Evolutionary conservation across 2,329 filamentous ascomycete species (phyloP).

Genomic region (Phyllosticta citrichinensis): DNA sequence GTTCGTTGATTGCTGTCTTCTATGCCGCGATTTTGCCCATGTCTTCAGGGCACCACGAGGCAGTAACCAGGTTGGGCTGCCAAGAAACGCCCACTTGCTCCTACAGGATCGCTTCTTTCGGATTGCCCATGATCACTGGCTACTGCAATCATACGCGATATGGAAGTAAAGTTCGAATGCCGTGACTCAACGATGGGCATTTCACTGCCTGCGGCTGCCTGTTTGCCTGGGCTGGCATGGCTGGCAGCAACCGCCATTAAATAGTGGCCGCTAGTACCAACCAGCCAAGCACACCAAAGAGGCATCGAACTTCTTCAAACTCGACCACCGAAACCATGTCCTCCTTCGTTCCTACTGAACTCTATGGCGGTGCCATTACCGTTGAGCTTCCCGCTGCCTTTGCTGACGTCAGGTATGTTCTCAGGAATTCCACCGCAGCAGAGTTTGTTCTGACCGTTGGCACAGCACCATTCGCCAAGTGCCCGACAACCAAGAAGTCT

Average conservation of each 20-base stretch:
- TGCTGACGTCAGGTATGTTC: conserved; percentile 59
- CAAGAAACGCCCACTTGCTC: not conserved
- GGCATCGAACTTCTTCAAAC: not conserved
- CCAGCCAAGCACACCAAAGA: not conserved
- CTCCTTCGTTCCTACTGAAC: conserved; percentile 45
- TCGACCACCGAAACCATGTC: conserved; percentile 31
- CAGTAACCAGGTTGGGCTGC: not conserved
- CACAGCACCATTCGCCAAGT: conserved; percentile 61
- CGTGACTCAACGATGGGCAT: not conserved
- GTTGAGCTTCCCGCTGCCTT: conserved; percentile 59
- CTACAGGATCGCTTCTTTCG: not conserved
- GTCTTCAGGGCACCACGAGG: not conserved
- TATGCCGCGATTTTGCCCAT: not conserved
- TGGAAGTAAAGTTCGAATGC: not conserved
- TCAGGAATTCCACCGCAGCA: not conserved
- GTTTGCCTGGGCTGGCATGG: not conserved
- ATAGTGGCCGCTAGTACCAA: not conserved
- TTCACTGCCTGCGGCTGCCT: not conserved
- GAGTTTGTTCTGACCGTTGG: conserved; percentile 1
- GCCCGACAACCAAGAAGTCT: conserved; percentile 86
- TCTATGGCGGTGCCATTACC: conserved; percentile 64
- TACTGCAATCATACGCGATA: not conserved
- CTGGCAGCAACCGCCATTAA: not conserved
- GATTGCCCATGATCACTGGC: not conserved
- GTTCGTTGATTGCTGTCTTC: not conserved